Conservation (phyloP, 208 protist genomes). For the Sergeia podlipaevii region DNA sequence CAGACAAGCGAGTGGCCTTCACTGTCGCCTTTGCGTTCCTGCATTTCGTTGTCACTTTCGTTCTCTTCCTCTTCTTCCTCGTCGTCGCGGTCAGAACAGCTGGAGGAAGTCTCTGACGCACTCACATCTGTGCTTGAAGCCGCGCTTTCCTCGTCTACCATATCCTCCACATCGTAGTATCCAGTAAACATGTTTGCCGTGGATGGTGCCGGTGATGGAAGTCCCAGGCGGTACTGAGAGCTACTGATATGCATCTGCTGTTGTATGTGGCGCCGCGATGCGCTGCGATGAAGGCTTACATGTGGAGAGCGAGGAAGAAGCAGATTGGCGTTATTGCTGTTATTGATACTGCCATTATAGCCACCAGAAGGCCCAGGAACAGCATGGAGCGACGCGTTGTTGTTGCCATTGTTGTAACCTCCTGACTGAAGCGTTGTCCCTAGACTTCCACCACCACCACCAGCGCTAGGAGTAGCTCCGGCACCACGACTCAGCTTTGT, state of each 20-base stretch:
- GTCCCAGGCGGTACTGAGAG: slow-evolving; percentile 11
- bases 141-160: slow-evolving; percentile 24
- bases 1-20: background rate
- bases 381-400: background rate
- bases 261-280: too few relatives aligned
- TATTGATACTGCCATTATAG: too few relatives aligned
- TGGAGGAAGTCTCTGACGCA: slow-evolving; percentile 28
- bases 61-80: slow-evolving; percentile 25
- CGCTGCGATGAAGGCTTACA: background rate
- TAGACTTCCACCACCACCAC: background rate
- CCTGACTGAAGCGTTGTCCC: background rate
- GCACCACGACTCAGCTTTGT: slow-evolving; percentile 5
- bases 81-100: slow-evolving; percentile 9
- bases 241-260: background rate
- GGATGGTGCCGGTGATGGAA: slow-evolving; percentile 60
- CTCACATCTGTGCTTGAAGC: slow-evolving; percentile 52
- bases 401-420: background rate
- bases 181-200: slow-evolving; percentile 58
- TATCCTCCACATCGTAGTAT: slow-evolving; percentile 35
- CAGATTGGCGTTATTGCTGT: background rate
- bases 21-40: background rate
- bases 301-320: too few relatives aligned
- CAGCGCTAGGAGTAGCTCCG: too few relatives aligned
- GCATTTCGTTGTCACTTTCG: background rate
- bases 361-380: too few relatives aligned